A percentile compares a stretch with the other conserved stretches of the same genome.
Conservation (phyloP, 345 rosid genomes). For the Lagerstroemia speciosa region DNA sequence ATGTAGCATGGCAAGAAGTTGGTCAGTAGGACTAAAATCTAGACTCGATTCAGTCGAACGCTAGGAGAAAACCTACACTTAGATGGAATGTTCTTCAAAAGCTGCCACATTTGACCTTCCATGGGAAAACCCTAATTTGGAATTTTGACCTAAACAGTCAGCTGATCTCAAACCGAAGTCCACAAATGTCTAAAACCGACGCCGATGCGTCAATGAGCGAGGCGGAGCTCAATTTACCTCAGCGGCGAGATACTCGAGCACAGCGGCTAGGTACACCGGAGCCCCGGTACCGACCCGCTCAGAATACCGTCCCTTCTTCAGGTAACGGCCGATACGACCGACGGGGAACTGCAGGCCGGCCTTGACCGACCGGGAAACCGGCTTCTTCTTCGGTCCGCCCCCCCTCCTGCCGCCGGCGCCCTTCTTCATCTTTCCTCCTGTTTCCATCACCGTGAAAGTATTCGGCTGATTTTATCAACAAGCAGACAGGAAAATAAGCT, state of each 20-base stretch:
- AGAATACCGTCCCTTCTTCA: slow-evolving; percentile 66
- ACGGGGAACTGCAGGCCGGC: slow-evolving; percentile 79
- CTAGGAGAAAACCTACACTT: neutral
- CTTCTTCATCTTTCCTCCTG: slow-evolving; percentile 44
- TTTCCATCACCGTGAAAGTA: slow-evolving; percentile 30
- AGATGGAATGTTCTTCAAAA: neutral
- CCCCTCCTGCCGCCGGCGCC: slow-evolving; percentile 67
- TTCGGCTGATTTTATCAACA: neutral
- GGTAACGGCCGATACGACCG: slow-evolving; percentile 68
- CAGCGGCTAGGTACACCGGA: slow-evolving; percentile 77
- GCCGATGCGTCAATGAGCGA: neutral
- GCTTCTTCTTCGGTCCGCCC: slow-evolving; percentile 73
- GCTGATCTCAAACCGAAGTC: too few species aligned
- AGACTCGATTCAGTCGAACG: neutral
- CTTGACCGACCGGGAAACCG: slow-evolving; percentile 65
- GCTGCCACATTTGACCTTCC: neutral
- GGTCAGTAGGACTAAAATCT: too few species aligned
- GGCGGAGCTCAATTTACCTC: slow-evolving; percentile 29
- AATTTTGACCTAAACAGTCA: neutral
- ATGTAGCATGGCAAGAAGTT: too few species aligned
- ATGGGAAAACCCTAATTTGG: neutral
- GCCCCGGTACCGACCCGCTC: slow-evolving; percentile 70
- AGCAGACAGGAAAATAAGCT: neutral
- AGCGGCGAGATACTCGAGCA: slow-evolving; percentile 80
- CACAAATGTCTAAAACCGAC: neutral